These are phyloP conservation scores for Ophiostoma sp. DNA, from an alignment of 2,329 filamentous ascomycete genomes.

Conservation along the genomic window DNA sequence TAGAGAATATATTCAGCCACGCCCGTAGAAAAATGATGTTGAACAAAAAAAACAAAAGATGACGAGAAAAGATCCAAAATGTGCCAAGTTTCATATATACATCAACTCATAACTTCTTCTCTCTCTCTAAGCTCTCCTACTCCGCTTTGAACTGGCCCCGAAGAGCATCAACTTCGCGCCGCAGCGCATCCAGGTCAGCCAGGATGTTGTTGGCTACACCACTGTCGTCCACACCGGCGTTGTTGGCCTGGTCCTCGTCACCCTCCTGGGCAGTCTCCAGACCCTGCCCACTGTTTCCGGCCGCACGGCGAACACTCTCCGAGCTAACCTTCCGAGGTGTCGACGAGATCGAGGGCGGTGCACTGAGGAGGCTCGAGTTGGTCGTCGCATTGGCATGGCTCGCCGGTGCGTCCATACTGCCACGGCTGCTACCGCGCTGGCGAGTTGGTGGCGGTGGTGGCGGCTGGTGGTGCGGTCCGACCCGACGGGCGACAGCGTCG, in stretches of 20 bases:
- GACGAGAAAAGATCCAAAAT: background rate
- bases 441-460: slow-evolving; percentile 54
- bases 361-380: background rate
- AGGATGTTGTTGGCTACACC: slow-evolving; percentile 60
- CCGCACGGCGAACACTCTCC: slow-evolving; percentile 33
- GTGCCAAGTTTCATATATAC: slow-evolving; percentile 14
- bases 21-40: background rate
- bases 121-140: background rate
- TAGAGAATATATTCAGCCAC: background rate
- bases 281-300: slow-evolving; percentile 8
- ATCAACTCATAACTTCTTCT: background rate
- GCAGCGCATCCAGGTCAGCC: slow-evolving; percentile 69
- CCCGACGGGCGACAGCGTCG: slow-evolving; percentile 39
- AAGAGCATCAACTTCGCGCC: slow-evolving; percentile 73
- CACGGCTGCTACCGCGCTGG: slow-evolving; percentile 49
- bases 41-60: background rate
- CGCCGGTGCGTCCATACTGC: slow-evolving; percentile 42
- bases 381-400: background rate
- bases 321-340: slow-evolving; percentile 37
- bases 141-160: slow-evolving; percentile 38
- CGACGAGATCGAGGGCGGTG: slow-evolving; percentile 2
- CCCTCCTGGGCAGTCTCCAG: slow-evolving; percentile 31
- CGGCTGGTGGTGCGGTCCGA: slow-evolving; percentile 30
- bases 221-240: slow-evolving; percentile 35
- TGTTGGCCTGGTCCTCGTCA: slow-evolving; percentile 27